Evolutionary conservation across 2,329 filamentous ascomycete genomes (phyloP), one percentile per base, ranked within the genome.

Genomic region (Claviceps purpurea): DNA sequence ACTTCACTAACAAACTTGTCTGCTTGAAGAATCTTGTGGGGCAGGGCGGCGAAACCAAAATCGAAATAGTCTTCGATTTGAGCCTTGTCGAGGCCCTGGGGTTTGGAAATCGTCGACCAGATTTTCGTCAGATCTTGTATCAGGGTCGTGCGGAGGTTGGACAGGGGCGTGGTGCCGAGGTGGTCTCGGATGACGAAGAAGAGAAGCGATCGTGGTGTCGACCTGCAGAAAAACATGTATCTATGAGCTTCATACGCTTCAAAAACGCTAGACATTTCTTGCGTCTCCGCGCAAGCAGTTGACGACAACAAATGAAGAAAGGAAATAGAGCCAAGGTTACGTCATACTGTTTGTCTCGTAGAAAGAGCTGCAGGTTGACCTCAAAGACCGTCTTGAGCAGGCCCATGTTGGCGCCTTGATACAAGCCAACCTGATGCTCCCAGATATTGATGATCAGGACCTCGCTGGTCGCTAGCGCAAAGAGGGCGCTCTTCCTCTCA

Each of bases 111-210:
- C 48, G 88, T 86, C 2, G 85, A 79, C 93, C 93, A 98, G 61
- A 98, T 89, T 65, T 91, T 87, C 49, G 82, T 84, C 56, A 98
- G 76, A 67, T 97, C 93, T 70, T 94, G 87, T 58, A 95, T 76
- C 48, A 98, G 72, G 1, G 93, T 98, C 61, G 87, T 87, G 64
- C 89, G 87, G 51, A 98, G 80, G 68, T 96, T 97, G 56, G 82
- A 76, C 34, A 98, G 78, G 10, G 93, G 93, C 1, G 93, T 98
- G 20, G 82, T 88, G 58, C 93, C 93, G 57, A 97, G 80, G 68
- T 96, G 91, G 67, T 98, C 93, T 68, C 93, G 89, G 62, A 98
- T 96, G 59, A 98, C 93, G 73, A 98, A 98, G 75, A 98, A 97
- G 39, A 98, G 78, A 49, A 98, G 81, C 13, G 91, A 97, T 57